Base-by-base conservation (phyloP, 176 grass and related monocot species). In the Avena atlantica region DNA sequence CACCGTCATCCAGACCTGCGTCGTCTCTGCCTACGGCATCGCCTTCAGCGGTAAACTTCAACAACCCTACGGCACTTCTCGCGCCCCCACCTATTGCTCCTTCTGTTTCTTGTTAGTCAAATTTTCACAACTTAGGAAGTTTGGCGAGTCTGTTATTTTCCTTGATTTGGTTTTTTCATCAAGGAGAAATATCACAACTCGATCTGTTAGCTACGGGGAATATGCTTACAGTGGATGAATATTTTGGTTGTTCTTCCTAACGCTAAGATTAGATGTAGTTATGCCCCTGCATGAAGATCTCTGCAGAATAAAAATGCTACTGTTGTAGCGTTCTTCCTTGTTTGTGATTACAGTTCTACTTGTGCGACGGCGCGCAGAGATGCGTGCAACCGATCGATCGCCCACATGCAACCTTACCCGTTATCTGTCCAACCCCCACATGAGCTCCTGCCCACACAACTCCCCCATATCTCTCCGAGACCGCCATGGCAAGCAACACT, bases 1-100 rank as follows among this genome's bases (percentile, higher is more conserved):
- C 64, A 95, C 91, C 83, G 89, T 95, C 52, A 93, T 95, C 77
- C 93, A 93, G 81, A 95, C 91, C 50, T 90, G 90, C 51, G 91
- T 95, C 72, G 93, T 95, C 79, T 85, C 93, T 2, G 76, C 85
- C 31, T 89, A 88, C 48, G 89, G 93, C 64, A 57, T 95, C 78
- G 57, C 93, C 7, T 95, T 91, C 86, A 95, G 81, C 51, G 94
- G 94, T 95, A 91, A 77, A 78, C 21, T 21, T 62, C 19, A 76
- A 67, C 14, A 27, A 5, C 19, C 19, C 47, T 29, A 17, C 0
- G 56, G 6, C 51, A 24, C 42, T 15, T 29, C 64, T 67, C 6
- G 64, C 34, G 31, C 8, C 1, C 14, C 52, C 48, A 25, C 5
- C 31, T 13, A 48, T 15, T 84, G n/a, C 15, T 63, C 37, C 36